Percentiles rank a stretch among this genome's conserved stretches.
phyloP scores from a whole-genome alignment of 2,329 filamentous ascomycete genomes.

The Coniella lustricola region DNA sequence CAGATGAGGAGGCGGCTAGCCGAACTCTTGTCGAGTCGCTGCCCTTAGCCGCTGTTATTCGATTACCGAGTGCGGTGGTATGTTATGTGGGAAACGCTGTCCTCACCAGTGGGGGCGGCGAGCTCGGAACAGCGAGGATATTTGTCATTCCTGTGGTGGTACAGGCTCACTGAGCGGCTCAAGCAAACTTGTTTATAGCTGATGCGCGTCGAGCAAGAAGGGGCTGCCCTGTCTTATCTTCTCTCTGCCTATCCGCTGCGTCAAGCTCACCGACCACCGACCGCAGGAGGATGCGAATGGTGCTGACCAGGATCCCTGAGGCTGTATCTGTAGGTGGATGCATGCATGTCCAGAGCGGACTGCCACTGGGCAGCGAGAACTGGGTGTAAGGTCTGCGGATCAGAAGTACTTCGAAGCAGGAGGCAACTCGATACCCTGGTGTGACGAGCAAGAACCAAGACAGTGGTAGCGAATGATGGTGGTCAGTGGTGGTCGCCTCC shows the following conservation, averaged over 20 bases:
- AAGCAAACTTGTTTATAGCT: conserved; percentile 13
- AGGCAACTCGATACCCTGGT: conserved; percentile 1
- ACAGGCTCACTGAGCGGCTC: conserved; percentile 12
- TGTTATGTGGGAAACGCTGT: neutral
- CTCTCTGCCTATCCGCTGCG: neutral
- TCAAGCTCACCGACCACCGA: neutral
- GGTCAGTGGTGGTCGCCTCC: conserved; percentile 1
- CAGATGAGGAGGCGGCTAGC: neutral
- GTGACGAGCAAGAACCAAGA: conserved; percentile 13
- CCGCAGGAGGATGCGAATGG: neutral
- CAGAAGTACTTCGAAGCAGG: conserved; percentile 8
- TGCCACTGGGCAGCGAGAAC: conserved; percentile 11
- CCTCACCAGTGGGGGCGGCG: conserved; percentile 1
- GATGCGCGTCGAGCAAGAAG: conserved; percentile 4
- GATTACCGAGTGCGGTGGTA: neutral
- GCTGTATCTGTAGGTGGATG: neutral
- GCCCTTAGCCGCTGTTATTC: conserved; percentile 8
- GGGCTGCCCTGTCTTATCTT: conserved; percentile 7
- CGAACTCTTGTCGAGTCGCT: neutral
- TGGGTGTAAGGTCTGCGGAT: conserved; percentile 1
- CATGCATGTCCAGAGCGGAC: neutral
- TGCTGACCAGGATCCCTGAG: neutral
- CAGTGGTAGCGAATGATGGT: conserved; percentile 11
- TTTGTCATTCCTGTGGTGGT: conserved; percentile 12
- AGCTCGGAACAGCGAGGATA: conserved; percentile 1